phyloP scores from a whole-genome alignment of 2,329 filamentous ascomycete species.

The Sclerotinia sclerotiorum region DNA sequence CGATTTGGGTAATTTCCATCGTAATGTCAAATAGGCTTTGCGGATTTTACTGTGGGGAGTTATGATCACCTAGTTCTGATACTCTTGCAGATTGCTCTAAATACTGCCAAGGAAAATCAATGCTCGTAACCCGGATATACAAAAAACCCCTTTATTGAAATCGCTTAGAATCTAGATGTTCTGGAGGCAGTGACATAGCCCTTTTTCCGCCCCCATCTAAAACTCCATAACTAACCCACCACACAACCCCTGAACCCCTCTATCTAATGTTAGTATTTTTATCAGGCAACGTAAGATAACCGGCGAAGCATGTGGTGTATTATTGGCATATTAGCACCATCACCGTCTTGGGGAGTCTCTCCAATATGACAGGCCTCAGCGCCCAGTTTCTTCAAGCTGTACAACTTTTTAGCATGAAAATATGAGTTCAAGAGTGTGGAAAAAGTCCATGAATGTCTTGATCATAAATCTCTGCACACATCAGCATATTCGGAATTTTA shows the following conservation, averaged over 20 bases:
- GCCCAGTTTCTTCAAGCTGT: background rate
- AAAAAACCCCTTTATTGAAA: background rate
- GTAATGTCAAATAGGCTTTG: background rate
- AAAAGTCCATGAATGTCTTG: background rate
- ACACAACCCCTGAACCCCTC: no score
- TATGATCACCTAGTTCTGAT: no score
- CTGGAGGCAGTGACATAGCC: background rate
- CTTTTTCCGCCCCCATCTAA: no score
- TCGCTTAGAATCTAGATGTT: background rate
- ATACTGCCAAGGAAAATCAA: no score
- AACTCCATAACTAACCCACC: no score
- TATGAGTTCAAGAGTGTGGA: background rate
- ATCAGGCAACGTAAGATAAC: background rate
- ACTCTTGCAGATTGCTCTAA: no score
- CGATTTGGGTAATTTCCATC: background rate
- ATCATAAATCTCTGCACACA: background rate
- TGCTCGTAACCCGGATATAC: background rate
- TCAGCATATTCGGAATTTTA: background rate
- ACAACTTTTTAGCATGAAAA: background rate
- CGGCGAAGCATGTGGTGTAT: no score
- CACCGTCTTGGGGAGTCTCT: no score
- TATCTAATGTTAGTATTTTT: background rate
- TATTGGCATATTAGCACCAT: no score
- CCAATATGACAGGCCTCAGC: background rate
- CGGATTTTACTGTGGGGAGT: background rate